phyloP scores from a whole-genome alignment of 306 rosid species.

The Begonia masoniana region DNA sequence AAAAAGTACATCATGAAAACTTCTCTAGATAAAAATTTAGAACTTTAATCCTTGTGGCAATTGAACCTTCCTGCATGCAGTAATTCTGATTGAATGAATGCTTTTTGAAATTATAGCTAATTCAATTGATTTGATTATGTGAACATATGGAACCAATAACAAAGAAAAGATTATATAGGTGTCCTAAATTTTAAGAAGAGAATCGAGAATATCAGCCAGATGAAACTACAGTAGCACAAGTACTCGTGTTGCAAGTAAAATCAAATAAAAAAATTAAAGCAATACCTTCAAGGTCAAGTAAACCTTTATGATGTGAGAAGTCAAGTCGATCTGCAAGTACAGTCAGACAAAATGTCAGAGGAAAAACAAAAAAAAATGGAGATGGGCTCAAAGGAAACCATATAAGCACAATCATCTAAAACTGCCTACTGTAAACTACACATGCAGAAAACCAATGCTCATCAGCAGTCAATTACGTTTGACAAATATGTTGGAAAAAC shows the following conservation, averaged over 20 bases:
- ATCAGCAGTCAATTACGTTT: background rate
- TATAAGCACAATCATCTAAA: background rate
- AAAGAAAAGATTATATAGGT: too few relatives aligned
- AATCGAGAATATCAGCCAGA: too few relatives aligned
- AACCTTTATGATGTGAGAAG: conserved; percentile 73
- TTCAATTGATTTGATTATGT: too few relatives aligned
- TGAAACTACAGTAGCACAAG: background rate
- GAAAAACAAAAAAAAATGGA: conserved; percentile 6
- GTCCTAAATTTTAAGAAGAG: too few relatives aligned
- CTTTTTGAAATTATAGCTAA: too few relatives aligned
- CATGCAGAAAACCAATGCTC: background rate
- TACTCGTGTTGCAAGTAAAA: background rate
- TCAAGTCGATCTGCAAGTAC: conserved; percentile 70
- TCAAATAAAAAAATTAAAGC: conserved; percentile 2
- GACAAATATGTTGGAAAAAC: too few relatives aligned
- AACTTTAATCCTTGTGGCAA: too few relatives aligned
- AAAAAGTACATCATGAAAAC: background rate
- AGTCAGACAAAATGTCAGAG: conserved; percentile 18
- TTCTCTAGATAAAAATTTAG: too few relatives aligned
- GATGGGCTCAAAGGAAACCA: background rate
- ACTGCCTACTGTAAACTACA: background rate
- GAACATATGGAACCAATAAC: too few relatives aligned
- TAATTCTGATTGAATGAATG: too few relatives aligned
- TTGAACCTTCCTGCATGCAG: too few relatives aligned
- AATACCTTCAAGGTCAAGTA: conserved; percentile 82